Percentiles rank a stretch among this genome's conserved stretches.
Evolutionary conservation across 306 rosid genomes (phyloP).

Genomic region (Ormosia emarginata): DNA sequence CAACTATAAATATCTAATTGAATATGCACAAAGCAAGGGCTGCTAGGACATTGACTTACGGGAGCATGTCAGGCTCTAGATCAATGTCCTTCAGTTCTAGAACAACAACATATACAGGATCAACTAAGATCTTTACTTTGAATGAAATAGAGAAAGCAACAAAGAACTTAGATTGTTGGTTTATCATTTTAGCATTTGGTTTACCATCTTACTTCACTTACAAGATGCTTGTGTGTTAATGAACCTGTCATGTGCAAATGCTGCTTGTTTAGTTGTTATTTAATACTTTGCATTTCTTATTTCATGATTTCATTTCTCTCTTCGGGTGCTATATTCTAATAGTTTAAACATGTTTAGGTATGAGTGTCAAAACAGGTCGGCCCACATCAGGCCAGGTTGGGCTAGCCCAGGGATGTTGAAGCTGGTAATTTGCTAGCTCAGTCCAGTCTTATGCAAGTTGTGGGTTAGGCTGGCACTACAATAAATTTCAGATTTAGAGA

Average conservation of each 20-base stretch:
- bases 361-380: too few relatives aligned
- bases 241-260: not conserved
- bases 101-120: slow-evolving; percentile 58
- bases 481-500: too few relatives aligned
- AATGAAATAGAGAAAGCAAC: slow-evolving; percentile 79
- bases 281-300: not conserved
- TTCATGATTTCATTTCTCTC: not conserved
- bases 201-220: too few relatives aligned
- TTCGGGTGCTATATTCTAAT: too few relatives aligned
- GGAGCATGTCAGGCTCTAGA: slow-evolving; percentile 45
- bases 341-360: too few relatives aligned
- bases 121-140: slow-evolving; percentile 71
- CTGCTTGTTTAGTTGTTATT: slow-evolving; percentile 11
- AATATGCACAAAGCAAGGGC: slow-evolving; percentile 36
- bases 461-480: too few relatives aligned
- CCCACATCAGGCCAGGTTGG: too few relatives aligned
- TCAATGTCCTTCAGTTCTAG: slow-evolving; percentile 50
- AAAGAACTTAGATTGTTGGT: slow-evolving; percentile 36
- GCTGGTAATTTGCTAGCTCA: too few relatives aligned
- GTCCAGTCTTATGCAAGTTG: too few relatives aligned
- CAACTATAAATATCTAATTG: not conserved
- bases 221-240: not conserved
- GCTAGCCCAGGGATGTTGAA: too few relatives aligned
- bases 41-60: slow-evolving; percentile 27
- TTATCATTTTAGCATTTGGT: too few relatives aligned